Conservation (phyloP, 352 stramenopile species). For the Phytopythium mirpurense region DNA sequence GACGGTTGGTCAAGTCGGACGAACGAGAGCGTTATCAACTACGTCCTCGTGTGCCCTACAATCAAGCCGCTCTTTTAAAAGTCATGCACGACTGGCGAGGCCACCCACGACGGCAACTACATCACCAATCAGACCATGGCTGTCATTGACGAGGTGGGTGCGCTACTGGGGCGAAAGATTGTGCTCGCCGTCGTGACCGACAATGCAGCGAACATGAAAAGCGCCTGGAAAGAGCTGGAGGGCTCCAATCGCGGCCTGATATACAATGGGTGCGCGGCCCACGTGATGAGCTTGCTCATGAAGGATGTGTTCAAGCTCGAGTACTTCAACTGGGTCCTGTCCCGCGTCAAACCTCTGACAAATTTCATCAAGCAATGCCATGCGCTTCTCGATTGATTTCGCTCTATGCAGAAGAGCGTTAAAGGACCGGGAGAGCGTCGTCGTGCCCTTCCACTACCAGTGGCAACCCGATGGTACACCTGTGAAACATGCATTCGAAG, state of each 20-base stretch:
- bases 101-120: not conserved
- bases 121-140: constrained; percentile 4
- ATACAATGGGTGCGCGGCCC: constrained; percentile 8
- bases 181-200: constrained; percentile 9
- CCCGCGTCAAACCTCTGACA: not conserved
- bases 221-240: not conserved
- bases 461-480: constrained; percentile 11
- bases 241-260: not conserved
- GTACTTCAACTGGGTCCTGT: not conserved
- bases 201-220: constrained; percentile 14
- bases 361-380: constrained; percentile 8
- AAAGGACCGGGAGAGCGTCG: not conserved
- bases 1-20: constrained; percentile 11
- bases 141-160: constrained; percentile 8
- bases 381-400: constrained; percentile 7
- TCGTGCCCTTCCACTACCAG: constrained; percentile 2
- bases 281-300: constrained; percentile 13
- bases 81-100: not conserved
- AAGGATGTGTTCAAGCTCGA: constrained; percentile 15
- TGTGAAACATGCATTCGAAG: constrained; percentile 9
- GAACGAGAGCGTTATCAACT: constrained; percentile 7
- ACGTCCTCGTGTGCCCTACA: constrained; percentile 5
- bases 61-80: constrained; percentile 8
- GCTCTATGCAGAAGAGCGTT: constrained; percentile 1
- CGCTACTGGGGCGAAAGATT: not conserved